phyloP scores from a whole-genome alignment of 768 basidiomycete genomes.

The Tulasnella sp. region DNA sequence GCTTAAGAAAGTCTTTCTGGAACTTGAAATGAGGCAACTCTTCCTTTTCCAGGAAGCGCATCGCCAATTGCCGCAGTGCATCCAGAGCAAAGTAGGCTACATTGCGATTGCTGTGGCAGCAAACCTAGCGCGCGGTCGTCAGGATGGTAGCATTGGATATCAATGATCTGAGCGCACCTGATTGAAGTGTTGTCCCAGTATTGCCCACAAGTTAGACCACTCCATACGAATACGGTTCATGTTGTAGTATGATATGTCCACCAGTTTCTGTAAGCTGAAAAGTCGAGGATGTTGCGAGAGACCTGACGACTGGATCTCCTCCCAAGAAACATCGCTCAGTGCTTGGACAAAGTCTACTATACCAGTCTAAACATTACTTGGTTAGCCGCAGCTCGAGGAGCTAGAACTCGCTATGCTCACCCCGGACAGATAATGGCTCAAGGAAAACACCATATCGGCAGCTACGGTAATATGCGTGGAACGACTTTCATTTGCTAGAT shows the following conservation, averaged over 20 bases:
- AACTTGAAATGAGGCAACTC: conserved; percentile 97
- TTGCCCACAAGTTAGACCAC: conserved; percentile 97
- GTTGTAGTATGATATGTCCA: conserved; percentile 99
- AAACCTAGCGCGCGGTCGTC: conserved; percentile 52
- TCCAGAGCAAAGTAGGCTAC: conserved; percentile 96
- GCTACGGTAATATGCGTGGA: conserved; percentile 98
- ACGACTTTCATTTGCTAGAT: conserved; percentile 90
- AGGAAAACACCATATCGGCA: conserved; percentile 97
- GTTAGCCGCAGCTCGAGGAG: neutral
- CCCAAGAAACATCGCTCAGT: conserved; percentile 94
- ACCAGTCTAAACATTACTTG: conserved; percentile 50
- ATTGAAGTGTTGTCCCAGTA: conserved; percentile 97
- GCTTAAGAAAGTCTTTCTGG: conserved; percentile 97
- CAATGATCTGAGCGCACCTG: conserved; percentile 90
- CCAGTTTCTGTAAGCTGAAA: conserved; percentile 95
- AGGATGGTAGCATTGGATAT: neutral
- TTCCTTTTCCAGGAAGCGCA: conserved; percentile 98
- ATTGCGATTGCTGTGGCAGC: conserved; percentile 94
- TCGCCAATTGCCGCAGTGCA: conserved; percentile 89
- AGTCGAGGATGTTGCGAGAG: conserved; percentile 86
- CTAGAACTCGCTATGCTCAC: conserved; percentile 38
- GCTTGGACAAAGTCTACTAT: conserved; percentile 98
- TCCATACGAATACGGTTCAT: conserved; percentile 97
- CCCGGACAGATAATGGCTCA: conserved; percentile 88
- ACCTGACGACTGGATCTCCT: conserved; percentile 96